These are phyloP conservation scores for Ceratocystis diversiconidia DNA, from an alignment of 2,329 filamentous ascomycete genomes.

Conservation along the genomic window DNA sequence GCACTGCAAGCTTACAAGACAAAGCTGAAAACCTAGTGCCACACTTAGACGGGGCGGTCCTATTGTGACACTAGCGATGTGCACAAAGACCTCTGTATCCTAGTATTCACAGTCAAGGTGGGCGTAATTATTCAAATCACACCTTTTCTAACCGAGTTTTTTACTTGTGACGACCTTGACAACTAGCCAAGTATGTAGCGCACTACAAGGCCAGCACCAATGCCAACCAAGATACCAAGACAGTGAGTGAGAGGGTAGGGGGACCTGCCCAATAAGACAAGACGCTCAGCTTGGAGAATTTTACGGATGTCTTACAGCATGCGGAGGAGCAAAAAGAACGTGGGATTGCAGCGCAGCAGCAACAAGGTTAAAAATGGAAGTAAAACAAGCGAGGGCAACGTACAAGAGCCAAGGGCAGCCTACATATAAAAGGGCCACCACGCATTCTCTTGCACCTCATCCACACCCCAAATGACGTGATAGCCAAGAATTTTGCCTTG, in stretches of 20 bases:
- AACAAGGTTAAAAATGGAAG: too few species aligned
- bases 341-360: too few species aligned
- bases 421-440: slow-evolving; percentile 12
- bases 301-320: neutral
- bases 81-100: neutral
- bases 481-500: neutral
- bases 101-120: neutral
- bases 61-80: neutral
- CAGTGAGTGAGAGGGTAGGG: neutral
- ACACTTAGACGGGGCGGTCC: neutral
- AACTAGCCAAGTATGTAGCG: neutral
- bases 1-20: neutral
- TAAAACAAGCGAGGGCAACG: neutral
- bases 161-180: too few species aligned
- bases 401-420: neutral
- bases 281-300: neutral
- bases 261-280: neutral
- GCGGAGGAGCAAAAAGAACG: neutral
- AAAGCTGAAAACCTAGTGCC: neutral
- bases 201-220: too few species aligned
- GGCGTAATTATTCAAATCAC: too few species aligned
- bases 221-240: neutral
- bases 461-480: slow-evolving; percentile 1
- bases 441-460: slow-evolving; percentile 6
- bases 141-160: too few species aligned